Conservation (phyloP, 768 basidiomycete species). For the Mycena rebaudengoi region DNA sequence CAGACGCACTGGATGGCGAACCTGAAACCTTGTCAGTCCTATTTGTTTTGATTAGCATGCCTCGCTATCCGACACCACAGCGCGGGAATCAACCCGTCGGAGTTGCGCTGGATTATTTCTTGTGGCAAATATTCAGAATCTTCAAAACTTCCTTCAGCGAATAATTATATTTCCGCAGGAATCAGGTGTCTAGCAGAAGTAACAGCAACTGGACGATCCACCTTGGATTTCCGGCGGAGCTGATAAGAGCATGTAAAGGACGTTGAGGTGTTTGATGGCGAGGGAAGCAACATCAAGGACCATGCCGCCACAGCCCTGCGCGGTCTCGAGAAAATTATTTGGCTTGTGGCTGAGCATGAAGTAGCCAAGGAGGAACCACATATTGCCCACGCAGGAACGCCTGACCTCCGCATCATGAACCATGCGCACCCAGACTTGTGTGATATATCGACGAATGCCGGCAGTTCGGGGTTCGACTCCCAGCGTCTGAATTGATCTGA, state of each 20-base stretch:
- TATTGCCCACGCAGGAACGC: not conserved
- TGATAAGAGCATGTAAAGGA: not conserved
- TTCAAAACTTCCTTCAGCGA: too few relatives aligned
- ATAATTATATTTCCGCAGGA: too few relatives aligned
- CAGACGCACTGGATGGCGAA: too few relatives aligned
- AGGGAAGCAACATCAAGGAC: not conserved
- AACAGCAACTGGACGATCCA: not conserved
- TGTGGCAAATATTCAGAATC: too few relatives aligned
- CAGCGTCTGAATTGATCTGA: too few relatives aligned
- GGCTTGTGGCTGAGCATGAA: not conserved
- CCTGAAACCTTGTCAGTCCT: too few relatives aligned
- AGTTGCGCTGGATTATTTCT: too few relatives aligned
- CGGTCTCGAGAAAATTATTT: not conserved
- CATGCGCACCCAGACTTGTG: not conserved
- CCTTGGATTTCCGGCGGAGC: not conserved
- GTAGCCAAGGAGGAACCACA: not conserved
- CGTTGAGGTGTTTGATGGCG: not conserved
- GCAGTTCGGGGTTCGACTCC: too few relatives aligned
- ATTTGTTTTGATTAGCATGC: too few relatives aligned
- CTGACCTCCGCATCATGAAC: not conserved
- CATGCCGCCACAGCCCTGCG: not conserved
- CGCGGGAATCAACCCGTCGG: too few relatives aligned
- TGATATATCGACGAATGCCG: not conserved
- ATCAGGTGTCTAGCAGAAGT: not conserved
- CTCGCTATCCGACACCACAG: too few relatives aligned